These are phyloP conservation scores for Russula emetica DNA, from an alignment of 768 basidiomycete genomes.

Conservation along the genomic window DNA sequence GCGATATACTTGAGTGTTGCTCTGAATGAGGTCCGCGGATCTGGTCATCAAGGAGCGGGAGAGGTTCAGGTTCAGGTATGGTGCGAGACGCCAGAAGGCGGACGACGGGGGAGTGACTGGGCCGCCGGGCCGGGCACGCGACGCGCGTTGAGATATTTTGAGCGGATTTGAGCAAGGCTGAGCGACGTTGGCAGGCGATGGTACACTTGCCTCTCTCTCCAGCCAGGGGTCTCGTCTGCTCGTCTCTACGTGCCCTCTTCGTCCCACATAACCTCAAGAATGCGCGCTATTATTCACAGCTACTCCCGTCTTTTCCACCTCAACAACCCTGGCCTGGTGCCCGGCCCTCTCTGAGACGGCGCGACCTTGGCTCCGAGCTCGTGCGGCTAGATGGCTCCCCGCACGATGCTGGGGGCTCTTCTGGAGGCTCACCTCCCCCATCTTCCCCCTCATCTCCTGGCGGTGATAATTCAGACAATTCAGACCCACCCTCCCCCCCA, in stretches of 20 bases:
- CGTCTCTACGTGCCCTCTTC: conserved; percentile 1
- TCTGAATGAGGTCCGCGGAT: conserved; percentile 11
- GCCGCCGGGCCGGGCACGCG: neutral
- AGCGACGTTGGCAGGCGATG: conserved; percentile 2
- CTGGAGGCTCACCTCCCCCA: conserved; percentile 37
- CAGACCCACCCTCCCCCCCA: conserved; percentile 41
- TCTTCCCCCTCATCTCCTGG: conserved; percentile 43
- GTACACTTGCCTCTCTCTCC: neutral
- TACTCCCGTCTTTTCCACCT: neutral
- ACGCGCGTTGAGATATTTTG: neutral
- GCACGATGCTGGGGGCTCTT: conserved; percentile 26
- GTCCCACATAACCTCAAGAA: neutral
- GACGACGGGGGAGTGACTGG: neutral
- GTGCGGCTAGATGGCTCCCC: conserved; percentile 21
- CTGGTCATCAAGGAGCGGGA: neutral
- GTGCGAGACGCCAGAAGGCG: too few species aligned
- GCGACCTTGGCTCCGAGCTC: neutral
- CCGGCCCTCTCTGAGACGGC: neutral
- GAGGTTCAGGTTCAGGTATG: too few species aligned
- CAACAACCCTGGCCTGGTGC: neutral
- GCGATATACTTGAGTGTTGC: conserved; percentile 20
- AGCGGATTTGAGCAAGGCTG: too few species aligned
- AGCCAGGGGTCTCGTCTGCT: neutral
- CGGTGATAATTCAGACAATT: conserved; percentile 36
- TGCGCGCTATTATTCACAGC: conserved; percentile 11